Conservation (phyloP, 441 rosid species). For the Corymbia calophylla region DNA sequence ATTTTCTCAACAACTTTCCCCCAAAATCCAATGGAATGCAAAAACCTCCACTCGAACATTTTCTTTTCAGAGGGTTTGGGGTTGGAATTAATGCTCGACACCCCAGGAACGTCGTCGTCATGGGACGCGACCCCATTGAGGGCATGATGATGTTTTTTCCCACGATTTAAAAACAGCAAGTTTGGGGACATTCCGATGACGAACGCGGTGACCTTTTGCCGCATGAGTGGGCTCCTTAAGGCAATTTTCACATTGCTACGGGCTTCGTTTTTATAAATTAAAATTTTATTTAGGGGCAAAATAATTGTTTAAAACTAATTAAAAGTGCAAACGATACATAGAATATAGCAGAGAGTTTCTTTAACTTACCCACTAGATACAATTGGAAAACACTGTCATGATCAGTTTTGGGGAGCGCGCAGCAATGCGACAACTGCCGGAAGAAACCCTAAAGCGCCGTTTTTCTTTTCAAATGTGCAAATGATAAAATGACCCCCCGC, state of each 20-base stretch:
- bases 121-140: not conserved
- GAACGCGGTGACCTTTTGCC: not conserved
- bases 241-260: not conserved
- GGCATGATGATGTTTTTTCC: not conserved
- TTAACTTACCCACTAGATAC: not conserved
- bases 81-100: not conserved
- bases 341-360: not conserved
- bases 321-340: not conserved
- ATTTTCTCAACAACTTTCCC: not conserved
- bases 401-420: not conserved
- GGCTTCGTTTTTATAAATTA: not conserved
- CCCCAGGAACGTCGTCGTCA: not conserved
- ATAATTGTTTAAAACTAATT: no score
- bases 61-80: not conserved
- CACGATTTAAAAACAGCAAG: not conserved
- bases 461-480: not conserved
- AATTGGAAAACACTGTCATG: not conserved
- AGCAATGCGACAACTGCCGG: no score
- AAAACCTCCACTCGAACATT: not conserved
- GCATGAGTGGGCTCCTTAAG: not conserved
- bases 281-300: not conserved
- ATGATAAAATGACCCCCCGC: not conserved
- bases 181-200: not conserved
- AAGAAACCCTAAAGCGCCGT: not conserved
- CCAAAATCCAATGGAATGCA: not conserved